Percentiles rank a stretch among this genome's conserved stretches.
These are phyloP conservation scores for Stropharia rugosoannulata DNA, from an alignment of 768 basidiomycete genomes.

Conservation along the genomic window DNA sequence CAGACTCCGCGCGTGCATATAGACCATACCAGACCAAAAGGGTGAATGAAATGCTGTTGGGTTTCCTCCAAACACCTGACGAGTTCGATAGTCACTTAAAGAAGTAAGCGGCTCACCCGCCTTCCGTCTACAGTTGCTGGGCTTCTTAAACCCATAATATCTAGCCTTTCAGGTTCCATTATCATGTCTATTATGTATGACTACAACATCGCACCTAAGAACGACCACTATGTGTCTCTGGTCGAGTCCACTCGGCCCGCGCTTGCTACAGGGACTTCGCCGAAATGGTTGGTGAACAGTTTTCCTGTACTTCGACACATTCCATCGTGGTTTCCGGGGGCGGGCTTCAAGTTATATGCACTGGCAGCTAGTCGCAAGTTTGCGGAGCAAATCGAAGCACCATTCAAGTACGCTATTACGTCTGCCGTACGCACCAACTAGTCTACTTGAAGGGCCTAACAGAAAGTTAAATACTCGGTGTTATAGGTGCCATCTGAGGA, in stretches of 20 bases:
- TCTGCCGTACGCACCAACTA: neutral
- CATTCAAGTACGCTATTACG: neutral
- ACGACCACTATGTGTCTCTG: neutral
- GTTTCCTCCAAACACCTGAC: neutral
- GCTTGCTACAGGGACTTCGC: neutral
- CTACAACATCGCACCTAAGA: neutral
- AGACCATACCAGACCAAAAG: neutral
- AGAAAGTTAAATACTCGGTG: no score
- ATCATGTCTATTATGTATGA: neutral
- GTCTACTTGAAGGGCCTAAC: no score
- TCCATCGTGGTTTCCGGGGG: constrained; percentile 1
- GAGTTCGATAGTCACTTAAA: neutral
- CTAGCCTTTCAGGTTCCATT: neutral
- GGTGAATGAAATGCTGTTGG: neutral
- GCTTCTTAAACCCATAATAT: no score
- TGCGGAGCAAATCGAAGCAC: neutral
- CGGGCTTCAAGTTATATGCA: neutral
- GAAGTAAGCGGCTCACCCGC: neutral
- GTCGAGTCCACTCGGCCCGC: neutral
- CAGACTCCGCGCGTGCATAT: neutral
- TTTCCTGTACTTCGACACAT: neutral
- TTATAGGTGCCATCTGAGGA: no score
- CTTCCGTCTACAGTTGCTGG: no score
- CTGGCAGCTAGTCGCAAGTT: neutral
- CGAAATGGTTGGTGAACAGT: neutral